Conservation (phyloP, 345 rosid species). For the Hibiscus tridactylites region DNA sequence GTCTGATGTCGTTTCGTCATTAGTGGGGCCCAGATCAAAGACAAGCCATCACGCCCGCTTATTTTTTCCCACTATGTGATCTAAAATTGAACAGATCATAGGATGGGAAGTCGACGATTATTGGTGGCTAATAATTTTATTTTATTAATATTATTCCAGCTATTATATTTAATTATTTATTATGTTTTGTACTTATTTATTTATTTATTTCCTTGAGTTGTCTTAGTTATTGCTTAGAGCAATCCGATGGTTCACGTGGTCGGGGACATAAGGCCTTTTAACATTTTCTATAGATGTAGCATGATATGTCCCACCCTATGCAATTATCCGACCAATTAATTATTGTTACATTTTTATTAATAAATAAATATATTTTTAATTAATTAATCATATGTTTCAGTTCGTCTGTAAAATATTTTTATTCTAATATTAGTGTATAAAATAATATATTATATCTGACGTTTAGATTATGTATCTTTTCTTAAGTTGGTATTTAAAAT, state of each 20-base stretch:
- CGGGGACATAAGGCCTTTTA: background rate
- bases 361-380: no score
- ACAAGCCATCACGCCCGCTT: constrained; percentile 8
- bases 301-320: background rate
- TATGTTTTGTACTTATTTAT: background rate
- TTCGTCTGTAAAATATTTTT: no score
- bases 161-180: background rate
- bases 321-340: background rate
- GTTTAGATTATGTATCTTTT: no score
- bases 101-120: background rate
- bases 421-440: no score
- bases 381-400: no score
- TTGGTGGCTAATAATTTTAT: background rate
- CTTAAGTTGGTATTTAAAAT: no score
- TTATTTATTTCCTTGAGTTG: background rate
- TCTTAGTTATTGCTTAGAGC: background rate
- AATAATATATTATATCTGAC: no score
- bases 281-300: background rate
- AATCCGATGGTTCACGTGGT: constrained; percentile 17
- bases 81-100: background rate
- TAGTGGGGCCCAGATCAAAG: constrained; percentile 22
- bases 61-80: background rate
- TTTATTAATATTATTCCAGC: background rate
- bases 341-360: background rate
- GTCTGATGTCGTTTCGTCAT: constrained; percentile 21